Base-by-base conservation (phyloP, 441 rosid genomes). In the Brassica balearica region DNA sequence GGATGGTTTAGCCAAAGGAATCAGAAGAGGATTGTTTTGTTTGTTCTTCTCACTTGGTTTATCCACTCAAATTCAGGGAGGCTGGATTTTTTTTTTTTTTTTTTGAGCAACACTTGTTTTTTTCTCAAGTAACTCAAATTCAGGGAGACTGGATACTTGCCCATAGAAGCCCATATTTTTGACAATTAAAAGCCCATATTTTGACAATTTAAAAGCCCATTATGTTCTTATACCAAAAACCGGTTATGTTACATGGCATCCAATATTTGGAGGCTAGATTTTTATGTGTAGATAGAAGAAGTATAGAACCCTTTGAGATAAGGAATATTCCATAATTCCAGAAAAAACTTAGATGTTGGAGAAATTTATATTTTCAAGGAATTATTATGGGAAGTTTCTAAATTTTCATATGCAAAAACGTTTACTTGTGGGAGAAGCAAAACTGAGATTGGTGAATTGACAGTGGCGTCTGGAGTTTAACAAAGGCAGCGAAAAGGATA, bases 361-460 rank as follows among this genome's bases (percentile, higher is more conserved):
- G 9, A 11, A 20, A n/a, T 2, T 7, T 23, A 9, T 19, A 48
- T 68, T 60, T 60, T 15, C 34, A 59, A 7, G 14, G 60, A 68
- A 59, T 43, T 15, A 11, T n/a, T n/a, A 32, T 32, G 15, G 36
- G 23, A 65, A 53, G 29, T 58, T 58, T 58, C 10, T 25, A 4
- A 67, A 22, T n/a, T 15, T 56, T 56, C 64, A 32, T 53, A n/a
- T 53, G 77, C 63, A 65, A 48, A 73, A 48, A 55, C 4, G 65
- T 2, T 77, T 55, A 77, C 76, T 71, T 71, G 76, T 71, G 67
- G 71, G 51, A 65, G 69, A 53, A 64, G 65, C 76, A 60, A 71
- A 62, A 22, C 10, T 64, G 60, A 64, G 66, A 77, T 61, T 55
- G 70, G 38, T 76, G 55, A 43, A 5, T 29, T 76, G 55, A 15